Conservation (phyloP, 164 flowering plant species). For the Malania oleifera region DNA sequence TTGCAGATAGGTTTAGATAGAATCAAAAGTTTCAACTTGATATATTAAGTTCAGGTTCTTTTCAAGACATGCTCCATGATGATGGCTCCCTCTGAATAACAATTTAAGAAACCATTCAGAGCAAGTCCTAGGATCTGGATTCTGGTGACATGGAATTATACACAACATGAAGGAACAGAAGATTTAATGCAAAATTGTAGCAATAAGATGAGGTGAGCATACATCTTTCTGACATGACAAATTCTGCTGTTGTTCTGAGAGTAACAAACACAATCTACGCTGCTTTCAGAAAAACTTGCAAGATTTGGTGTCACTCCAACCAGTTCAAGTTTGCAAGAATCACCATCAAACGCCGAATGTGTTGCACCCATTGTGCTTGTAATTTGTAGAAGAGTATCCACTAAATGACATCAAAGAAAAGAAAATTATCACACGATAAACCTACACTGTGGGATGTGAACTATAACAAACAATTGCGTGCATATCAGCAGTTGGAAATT, state of each 20-base stretch:
- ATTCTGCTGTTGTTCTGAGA: conserved; percentile 20
- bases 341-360: conserved; percentile 37
- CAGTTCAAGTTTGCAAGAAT: conserved; percentile 23
- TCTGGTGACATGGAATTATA: background rate
- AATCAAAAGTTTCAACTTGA: too few species aligned
- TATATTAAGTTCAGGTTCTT: too few species aligned
- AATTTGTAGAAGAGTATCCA: conserved; percentile 28
- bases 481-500: background rate
- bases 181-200: background rate
- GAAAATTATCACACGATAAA: background rate
- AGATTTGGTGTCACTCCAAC: conserved; percentile 15
- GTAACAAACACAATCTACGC: conserved; percentile 29
- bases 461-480: background rate
- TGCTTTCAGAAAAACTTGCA: conserved; percentile 20
- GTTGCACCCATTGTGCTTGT: conserved; percentile 36
- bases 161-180: background rate
- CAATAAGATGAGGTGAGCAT: conserved; percentile 7
- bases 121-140: too few species aligned
- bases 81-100: too few species aligned
- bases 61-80: too few species aligned
- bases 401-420: conserved; percentile 12
- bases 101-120: too few species aligned
- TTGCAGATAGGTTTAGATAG: too few species aligned
- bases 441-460: background rate
- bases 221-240: conserved; percentile 49